These are phyloP conservation scores for Rhizopogon vulgaris DNA, from an alignment of 768 basidiomycete genomes.

Conservation along the genomic window DNA sequence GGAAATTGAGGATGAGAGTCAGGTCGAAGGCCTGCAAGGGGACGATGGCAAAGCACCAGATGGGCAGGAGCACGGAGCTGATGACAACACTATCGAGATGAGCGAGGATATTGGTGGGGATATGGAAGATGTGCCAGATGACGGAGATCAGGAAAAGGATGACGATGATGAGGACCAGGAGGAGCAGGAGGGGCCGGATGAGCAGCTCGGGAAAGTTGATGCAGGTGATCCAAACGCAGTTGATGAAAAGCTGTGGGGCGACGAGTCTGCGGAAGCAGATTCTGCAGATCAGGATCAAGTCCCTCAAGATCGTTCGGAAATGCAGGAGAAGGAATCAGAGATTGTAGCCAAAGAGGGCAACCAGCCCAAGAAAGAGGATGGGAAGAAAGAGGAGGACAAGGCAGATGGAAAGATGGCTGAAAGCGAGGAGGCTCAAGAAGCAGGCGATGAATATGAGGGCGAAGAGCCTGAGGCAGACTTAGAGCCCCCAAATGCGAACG, in stretches of 20 bases:
- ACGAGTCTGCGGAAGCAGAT: constrained; percentile 56
- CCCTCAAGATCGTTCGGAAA: constrained; percentile 52
- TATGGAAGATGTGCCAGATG: constrained; percentile 76
- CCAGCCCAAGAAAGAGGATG: constrained; percentile 22
- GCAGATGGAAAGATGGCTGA: constrained; percentile 24
- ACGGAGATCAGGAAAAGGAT: constrained; percentile 41
- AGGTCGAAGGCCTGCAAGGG: constrained; percentile 87
- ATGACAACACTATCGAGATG: constrained; percentile 86
- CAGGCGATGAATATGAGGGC: constrained; percentile 21
- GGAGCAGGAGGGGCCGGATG: constrained; percentile 62
- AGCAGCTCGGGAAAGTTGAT: constrained; percentile 79
- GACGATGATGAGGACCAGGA: constrained; percentile 46
- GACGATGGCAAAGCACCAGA: constrained; percentile 40
- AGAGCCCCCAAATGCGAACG: constrained; percentile 43
- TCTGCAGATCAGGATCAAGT: constrained; percentile 49
- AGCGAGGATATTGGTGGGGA: constrained; percentile 82
- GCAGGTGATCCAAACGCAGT: constrained; percentile 75
- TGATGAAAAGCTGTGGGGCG: constrained; percentile 97
- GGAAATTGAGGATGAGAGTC: constrained; percentile 93
- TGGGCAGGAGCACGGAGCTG: constrained; percentile 36
- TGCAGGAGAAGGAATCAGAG: constrained; percentile 49
- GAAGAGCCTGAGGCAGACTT: constrained; percentile 30
- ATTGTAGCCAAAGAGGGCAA: constrained; percentile 75
- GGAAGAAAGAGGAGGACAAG: constrained; percentile 28
- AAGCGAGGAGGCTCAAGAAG: constrained; percentile 19